These are phyloP conservation scores for Raffaelea arxii DNA, from an alignment of 2,329 filamentous ascomycete genomes.

Conservation along the genomic window DNA sequence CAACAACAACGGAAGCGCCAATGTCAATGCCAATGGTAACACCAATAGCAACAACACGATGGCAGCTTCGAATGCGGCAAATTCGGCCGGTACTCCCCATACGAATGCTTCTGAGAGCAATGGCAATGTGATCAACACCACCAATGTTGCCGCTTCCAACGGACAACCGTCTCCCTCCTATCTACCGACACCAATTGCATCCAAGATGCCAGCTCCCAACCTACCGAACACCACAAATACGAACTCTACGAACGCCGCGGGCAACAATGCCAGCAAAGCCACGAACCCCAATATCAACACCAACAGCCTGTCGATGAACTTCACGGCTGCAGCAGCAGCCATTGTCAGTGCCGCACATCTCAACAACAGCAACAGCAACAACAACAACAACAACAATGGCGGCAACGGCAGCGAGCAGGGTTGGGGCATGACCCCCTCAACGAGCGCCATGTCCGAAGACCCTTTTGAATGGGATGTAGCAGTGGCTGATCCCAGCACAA, in stretches of 20 bases:
- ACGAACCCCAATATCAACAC: conserved; percentile 26
- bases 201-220: not conserved
- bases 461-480: conserved; percentile 44
- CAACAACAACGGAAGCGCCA: not conserved
- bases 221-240: conserved; percentile 9
- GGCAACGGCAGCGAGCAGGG: conserved; percentile 25
- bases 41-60: not conserved
- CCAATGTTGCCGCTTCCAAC: not conserved
- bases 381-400: not conserved
- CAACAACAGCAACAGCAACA: not conserved
- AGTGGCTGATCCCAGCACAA: conserved; percentile 23
- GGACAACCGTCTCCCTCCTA: not conserved
- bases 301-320: conserved; percentile 16
- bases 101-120: no score
- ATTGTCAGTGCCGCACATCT: not conserved
- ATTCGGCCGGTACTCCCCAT: no score
- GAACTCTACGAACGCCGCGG: conserved; percentile 3
- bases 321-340: conserved; percentile 25
- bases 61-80: no score
- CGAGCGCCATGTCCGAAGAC: conserved; percentile 32
- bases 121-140: not conserved
- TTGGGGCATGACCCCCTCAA: conserved; percentile 32
- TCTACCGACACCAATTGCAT: conserved; percentile 1
- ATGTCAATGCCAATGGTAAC: conserved; percentile 3
- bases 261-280: conserved; percentile 20